Evolutionary conservation across 352 stramenopile species (phyloP).

Genomic region (Phytophthora sojae): DNA sequence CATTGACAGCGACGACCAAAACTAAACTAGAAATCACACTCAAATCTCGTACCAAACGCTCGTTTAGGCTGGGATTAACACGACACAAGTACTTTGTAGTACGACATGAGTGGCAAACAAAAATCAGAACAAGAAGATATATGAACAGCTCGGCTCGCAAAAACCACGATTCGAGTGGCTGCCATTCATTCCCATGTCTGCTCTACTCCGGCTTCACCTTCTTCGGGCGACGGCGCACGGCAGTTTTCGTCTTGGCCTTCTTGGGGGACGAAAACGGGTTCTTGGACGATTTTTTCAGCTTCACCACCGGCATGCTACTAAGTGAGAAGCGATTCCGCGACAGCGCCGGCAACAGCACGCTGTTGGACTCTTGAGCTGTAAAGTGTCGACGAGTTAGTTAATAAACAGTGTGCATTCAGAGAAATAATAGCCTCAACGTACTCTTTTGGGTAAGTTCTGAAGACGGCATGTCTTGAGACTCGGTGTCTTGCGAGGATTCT

Average conservation of each 20-base stretch:
- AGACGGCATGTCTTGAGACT: conserved; percentile 58
- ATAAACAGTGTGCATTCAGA: not conserved
- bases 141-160: conserved; percentile 11
- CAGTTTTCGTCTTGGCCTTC: conserved; percentile 29
- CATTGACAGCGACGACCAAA: too few species aligned
- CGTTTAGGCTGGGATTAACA: not conserved
- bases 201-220: conserved; percentile 45
- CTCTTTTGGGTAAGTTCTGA: conserved; percentile 62
- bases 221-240: conserved; percentile 31
- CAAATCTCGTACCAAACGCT: too few species aligned
- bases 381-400: not conserved
- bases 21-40: too few species aligned
- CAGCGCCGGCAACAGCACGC: conserved; percentile 63
- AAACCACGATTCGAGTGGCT: not conserved
- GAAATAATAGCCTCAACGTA: conserved; percentile 29
- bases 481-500: conserved; percentile 52
- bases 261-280: conserved; percentile 70
- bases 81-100: not conserved
- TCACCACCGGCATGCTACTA: conserved; percentile 76
- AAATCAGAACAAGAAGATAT: conserved; percentile 11
- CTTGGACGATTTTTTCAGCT: conserved; percentile 84
- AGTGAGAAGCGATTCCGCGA: conserved; percentile 82
- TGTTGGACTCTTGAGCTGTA: conserved; percentile 65
- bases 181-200: not conserved
- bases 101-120: too few species aligned